Percentiles rank a stretch among this genome's conserved stretches.
phyloP scores from a whole-genome alignment of 2,329 filamentous ascomycete genomes.

The Paracorniculantispora psalliotae region DNA sequence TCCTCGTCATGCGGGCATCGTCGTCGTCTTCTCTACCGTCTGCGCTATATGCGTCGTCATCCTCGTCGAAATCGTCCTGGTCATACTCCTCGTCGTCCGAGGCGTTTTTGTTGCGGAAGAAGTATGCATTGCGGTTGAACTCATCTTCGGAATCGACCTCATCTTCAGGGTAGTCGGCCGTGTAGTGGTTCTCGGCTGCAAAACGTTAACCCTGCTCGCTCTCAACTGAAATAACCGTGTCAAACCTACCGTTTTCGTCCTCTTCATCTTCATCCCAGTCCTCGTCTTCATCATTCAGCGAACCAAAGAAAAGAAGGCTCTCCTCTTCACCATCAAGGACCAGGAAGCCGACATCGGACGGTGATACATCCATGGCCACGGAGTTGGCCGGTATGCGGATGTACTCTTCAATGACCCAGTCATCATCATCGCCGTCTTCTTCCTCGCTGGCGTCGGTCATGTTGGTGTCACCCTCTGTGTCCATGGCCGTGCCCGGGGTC shows the following conservation, averaged over 20 bases:
- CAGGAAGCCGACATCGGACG: conserved; percentile 50
- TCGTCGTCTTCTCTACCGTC: conserved; percentile 34
- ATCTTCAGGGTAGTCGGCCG: conserved; percentile 75
- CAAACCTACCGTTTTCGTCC: conserved; percentile 56
- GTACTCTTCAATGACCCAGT: conserved; percentile 62
- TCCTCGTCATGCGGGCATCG: conserved; percentile 34
- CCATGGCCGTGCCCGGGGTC: conserved; percentile 10
- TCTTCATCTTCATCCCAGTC: conserved; percentile 55
- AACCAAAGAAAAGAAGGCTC: conserved; percentile 54
- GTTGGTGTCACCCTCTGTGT: conserved; percentile 28
- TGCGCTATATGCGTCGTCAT: conserved; percentile 24
- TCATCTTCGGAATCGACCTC: conserved; percentile 64
- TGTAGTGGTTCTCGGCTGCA: conserved; percentile 70
- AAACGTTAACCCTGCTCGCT: conserved; percentile 3
- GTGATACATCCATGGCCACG: conserved; percentile 41
- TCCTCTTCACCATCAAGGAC: conserved; percentile 56
- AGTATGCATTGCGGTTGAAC: conserved; percentile 49
- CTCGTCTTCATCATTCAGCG: conserved; percentile 58
- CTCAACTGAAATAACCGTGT: neutral
- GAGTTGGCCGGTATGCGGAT: conserved; percentile 53
- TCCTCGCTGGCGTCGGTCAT: conserved; percentile 38
- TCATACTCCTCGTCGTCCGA: conserved; percentile 53
- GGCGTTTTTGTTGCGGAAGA: conserved; percentile 47
- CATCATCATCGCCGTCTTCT: conserved; percentile 44
- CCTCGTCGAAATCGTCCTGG: conserved; percentile 28